Evolutionary conservation across 176 grass and related monocot genomes (phyloP), one percentile per base, ranked within the genome.

Genomic region (Eleusine indica): DNA sequence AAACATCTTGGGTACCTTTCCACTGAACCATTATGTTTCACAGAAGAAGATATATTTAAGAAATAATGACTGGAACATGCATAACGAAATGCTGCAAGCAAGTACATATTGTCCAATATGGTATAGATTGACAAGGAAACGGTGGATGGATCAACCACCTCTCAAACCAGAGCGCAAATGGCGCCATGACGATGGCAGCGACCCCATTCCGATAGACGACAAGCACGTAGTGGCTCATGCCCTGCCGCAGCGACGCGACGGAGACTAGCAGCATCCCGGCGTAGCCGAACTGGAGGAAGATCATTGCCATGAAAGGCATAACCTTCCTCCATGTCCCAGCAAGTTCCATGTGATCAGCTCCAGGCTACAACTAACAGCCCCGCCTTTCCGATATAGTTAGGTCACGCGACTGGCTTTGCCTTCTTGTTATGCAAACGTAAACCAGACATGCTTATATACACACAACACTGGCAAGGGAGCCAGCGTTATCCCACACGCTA

Each of bases 201-300:
- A 89, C 79, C 11, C 54, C 68, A 37, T 97, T 97, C 19, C 95
- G 88, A 51, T 97, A 97, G 48, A 97, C 92, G n/a, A 97, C 95
- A 32, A 97, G 92, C 30, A 97, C 88, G 60, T 94, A 97, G 71
- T 97, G 95, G 82, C 92, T 97, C 95, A 97, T 97, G 38, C 95
- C 95, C 13, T 85, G 90, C 22, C 91, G 90, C 75, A 97, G 76
- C 0, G 95, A 91, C 53, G 81, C 86, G 6, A 94, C 88, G 9
- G 95, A 91, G 84, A 97, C 73, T 78, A 97, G 84, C 74, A 84
- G 87, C 88, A 94, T 71, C 32, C 92, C 92, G 40, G 90, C 87
- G 61, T 82, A 97, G 49, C 94, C 92, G 58, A 97, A 94, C 88
- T 97, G 94, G 7, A 97, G 80, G 78, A 97, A 94, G 56, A 94